Evolutionary conservation across 805 yeast genomes (phyloP), one percentile per base, ranked within the genome.

Genomic region (Wickerhamiella kurtzmanii): DNA sequence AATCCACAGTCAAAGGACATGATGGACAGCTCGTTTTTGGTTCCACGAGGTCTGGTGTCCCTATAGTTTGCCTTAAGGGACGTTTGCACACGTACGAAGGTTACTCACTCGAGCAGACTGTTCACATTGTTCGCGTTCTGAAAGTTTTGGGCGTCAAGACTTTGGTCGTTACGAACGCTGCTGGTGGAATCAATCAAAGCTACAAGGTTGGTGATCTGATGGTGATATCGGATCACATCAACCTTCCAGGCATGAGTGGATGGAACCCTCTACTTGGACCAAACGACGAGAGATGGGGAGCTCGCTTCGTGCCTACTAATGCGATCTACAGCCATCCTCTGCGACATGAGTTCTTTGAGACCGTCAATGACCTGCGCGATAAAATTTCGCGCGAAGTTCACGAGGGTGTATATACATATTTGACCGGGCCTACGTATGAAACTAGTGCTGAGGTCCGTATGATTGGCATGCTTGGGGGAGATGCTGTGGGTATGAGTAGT

Each of bases 401-500:
- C 58, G 97, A 89, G 64, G 98, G 97, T 35, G 76, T 80, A 1
- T 89, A 89, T 59, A 75, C 74, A 45, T 88, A 75, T 64, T 94
- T 80, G 5, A 75, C 94, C 4, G 98, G 98, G 0, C 97, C 98
- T 3, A 84, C 96, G 1, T 89, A 81, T 64, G 98, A 89, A 67
- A 75, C 84, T 2, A 72, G 96, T 56, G 95, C 96, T 0, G 98
- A 89, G 66, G 82, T 81, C n/a, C 71, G 94, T 48, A 70, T 80
- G 71, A 68, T 89, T 42, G 64, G 77, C 50, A 55, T 66, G 4
- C 53, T 82, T 22, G 97, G 97, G 8, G 96, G 85, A 44, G 97
- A 89, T 63, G 83, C 92, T 0, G 97, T 88, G 2, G 97, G 97
- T 3, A 89, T 89, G 98, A 82, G 95, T 48, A 92, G 97, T 0